phyloP scores from a whole-genome alignment of 257 asterid species.

The Salvia miltiorrhiza region DNA sequence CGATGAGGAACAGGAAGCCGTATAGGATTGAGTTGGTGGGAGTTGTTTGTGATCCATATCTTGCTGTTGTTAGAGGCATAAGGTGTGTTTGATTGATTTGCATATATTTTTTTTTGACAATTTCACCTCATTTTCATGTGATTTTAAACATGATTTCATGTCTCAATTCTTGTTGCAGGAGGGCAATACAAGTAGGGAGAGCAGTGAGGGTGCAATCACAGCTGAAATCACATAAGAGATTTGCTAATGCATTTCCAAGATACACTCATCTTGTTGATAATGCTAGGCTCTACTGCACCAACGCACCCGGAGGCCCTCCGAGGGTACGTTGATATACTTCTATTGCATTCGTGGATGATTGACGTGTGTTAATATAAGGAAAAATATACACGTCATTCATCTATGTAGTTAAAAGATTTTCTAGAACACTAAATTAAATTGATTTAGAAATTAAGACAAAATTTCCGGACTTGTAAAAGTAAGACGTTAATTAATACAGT shows the following conservation, averaged over 20 bases:
- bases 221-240: constrained; percentile 84
- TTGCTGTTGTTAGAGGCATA: constrained; percentile 91
- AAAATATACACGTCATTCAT: too few species aligned
- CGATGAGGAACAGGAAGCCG: constrained; percentile 38
- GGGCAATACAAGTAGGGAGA: constrained; percentile 81
- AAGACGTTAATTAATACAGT: too few species aligned
- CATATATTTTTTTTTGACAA: not conserved
- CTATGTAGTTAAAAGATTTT: too few species aligned
- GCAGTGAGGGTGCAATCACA: constrained; percentile 93
- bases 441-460: too few species aligned
- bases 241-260: constrained; percentile 66
- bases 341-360: too few species aligned
- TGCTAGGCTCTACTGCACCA: constrained; percentile 79
- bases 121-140: not conserved
- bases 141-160: not conserved
- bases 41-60: constrained; percentile 83
- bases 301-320: constrained; percentile 57
- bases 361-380: too few species aligned
- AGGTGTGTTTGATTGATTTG: constrained; percentile 38
- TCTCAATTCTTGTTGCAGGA: constrained; percentile 38
- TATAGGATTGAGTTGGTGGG: constrained; percentile 91
- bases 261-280: constrained; percentile 78
- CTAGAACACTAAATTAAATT: too few species aligned
- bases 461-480: too few species aligned
- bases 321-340: constrained; percentile 46